Percentiles rank a stretch among this genome's conserved stretches.
Conservation (phyloP, 2,329 filamentous ascomycete species). For the Colletotrichum navitas region DNA sequence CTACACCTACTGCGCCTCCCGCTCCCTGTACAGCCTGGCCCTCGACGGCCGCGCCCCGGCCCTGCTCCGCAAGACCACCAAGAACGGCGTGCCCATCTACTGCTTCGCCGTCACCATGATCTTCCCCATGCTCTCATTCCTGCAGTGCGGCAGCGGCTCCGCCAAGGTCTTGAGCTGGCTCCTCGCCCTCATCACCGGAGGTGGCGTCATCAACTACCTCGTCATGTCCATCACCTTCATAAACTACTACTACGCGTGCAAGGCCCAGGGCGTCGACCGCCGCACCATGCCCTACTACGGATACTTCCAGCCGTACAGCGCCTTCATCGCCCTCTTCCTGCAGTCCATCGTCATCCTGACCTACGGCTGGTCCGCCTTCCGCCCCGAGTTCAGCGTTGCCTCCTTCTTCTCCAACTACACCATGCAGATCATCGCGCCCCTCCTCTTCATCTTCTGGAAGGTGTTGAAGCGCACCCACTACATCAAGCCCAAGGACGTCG, state of each 20-base stretch:
- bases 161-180: slow-evolving; percentile 77
- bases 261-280: slow-evolving; percentile 65
- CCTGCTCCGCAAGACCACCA: slow-evolving; percentile 48
- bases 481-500: slow-evolving; percentile 65
- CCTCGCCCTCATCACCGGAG: slow-evolving; percentile 73
- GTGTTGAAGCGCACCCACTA: slow-evolving; percentile 71
- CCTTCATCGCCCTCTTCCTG: slow-evolving; percentile 67
- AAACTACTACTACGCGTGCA: slow-evolving; percentile 72
- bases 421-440: slow-evolving; percentile 70
- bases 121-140: slow-evolving; percentile 40
- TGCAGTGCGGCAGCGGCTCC: slow-evolving; percentile 54
- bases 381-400: slow-evolving; percentile 67
- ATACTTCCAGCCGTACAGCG: slow-evolving; percentile 75
- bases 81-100: slow-evolving; percentile 50
- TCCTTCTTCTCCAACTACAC: slow-evolving; percentile 75
- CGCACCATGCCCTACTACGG: slow-evolving; percentile 74
- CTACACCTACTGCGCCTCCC: slow-evolving; percentile 65
- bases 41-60: slow-evolving; percentile 65
- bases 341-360: slow-evolving; percentile 72
- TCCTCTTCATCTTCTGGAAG: slow-evolving; percentile 70
- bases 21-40: slow-evolving; percentile 69
- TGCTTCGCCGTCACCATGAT: slow-evolving; percentile 40
- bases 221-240: slow-evolving; percentile 64
- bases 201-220: slow-evolving; percentile 41
- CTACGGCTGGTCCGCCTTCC: slow-evolving; percentile 74